These are phyloP conservation scores for Russula foetens DNA, from an alignment of 768 basidiomycete species.

Conservation along the genomic window DNA sequence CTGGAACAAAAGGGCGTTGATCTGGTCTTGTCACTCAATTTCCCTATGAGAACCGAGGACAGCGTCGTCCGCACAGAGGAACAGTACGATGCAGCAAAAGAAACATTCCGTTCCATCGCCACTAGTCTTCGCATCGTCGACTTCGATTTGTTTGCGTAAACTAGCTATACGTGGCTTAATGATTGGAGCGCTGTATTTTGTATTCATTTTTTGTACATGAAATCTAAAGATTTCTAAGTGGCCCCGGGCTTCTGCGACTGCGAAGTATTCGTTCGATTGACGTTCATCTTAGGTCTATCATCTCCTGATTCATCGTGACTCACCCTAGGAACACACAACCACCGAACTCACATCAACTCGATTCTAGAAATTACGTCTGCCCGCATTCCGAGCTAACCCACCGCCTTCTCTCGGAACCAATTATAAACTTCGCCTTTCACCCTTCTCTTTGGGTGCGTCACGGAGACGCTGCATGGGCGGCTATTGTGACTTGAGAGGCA, in stretches of 20 bases:
- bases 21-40: conserved; percentile 77
- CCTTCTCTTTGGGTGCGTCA: not conserved
- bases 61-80: conserved; percentile 37
- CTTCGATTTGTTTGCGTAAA: conserved; percentile 60
- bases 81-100: conserved; percentile 30
- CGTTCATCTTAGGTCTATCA: too few species aligned
- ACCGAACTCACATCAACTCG: not conserved
- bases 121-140: conserved; percentile 58
- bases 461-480: not conserved
- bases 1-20: conserved; percentile 65
- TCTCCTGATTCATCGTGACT: not conserved
- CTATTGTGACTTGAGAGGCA: not conserved
- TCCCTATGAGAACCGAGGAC: conserved; percentile 48
- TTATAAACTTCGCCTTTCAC: too few species aligned
- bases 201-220: not conserved
- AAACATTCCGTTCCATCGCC: conserved; percentile 48
- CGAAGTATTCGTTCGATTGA: not conserved
- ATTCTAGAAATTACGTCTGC: too few species aligned
- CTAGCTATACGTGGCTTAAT: not conserved
- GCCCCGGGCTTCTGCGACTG: too few species aligned
- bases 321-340: not conserved
- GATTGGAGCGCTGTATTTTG: not conserved
- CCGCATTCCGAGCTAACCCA: too few species aligned
- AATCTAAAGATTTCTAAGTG: not conserved
- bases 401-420: too few species aligned